Evolutionary conservation across 345 rosid species (phyloP).

Genomic region (Luvunga scandens): DNA sequence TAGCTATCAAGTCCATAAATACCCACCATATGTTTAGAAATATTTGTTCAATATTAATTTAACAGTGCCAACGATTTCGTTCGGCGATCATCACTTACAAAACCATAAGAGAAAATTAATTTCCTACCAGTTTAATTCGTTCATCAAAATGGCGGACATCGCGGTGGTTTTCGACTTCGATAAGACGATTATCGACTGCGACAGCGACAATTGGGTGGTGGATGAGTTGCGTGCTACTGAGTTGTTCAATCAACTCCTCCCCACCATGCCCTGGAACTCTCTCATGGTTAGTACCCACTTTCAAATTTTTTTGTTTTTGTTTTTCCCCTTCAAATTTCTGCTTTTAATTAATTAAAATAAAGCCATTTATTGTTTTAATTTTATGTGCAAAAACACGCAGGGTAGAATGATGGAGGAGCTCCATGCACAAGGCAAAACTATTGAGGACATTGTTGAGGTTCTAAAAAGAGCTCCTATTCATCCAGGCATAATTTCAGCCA

Average conservation of each 20-base stretch:
- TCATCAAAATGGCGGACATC: slow-evolving; percentile 34
- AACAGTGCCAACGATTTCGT: not conserved
- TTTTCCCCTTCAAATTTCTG: no score
- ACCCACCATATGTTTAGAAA: not conserved
- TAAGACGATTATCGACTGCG: slow-evolving; percentile 78
- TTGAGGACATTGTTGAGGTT: slow-evolving; percentile 55
- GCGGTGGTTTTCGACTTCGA: slow-evolving; percentile 81
- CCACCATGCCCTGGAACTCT: slow-evolving; percentile 89
- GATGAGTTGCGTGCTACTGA: slow-evolving; percentile 70
- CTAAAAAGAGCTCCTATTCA: slow-evolving; percentile 54
- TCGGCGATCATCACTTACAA: not conserved
- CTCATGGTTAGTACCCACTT: slow-evolving; percentile 41
- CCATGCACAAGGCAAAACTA: slow-evolving; percentile 54
- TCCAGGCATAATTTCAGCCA: slow-evolving; percentile 64
- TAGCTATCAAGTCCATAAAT: slow-evolving; percentile 1
- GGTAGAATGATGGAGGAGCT: slow-evolving; percentile 75
- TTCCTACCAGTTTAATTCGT: not conserved
- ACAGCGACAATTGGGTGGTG: slow-evolving; percentile 83
- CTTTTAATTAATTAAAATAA: no score
- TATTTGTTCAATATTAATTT: no score
- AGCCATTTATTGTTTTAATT: not conserved
- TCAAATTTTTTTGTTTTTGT: no score
- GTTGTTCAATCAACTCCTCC: slow-evolving; percentile 75
- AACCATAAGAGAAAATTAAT: not conserved
- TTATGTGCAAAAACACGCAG: slow-evolving; percentile 29